These are phyloP conservation scores for Auriscalpium orientale DNA, from an alignment of 768 basidiomycete species.

Conservation along the genomic window DNA sequence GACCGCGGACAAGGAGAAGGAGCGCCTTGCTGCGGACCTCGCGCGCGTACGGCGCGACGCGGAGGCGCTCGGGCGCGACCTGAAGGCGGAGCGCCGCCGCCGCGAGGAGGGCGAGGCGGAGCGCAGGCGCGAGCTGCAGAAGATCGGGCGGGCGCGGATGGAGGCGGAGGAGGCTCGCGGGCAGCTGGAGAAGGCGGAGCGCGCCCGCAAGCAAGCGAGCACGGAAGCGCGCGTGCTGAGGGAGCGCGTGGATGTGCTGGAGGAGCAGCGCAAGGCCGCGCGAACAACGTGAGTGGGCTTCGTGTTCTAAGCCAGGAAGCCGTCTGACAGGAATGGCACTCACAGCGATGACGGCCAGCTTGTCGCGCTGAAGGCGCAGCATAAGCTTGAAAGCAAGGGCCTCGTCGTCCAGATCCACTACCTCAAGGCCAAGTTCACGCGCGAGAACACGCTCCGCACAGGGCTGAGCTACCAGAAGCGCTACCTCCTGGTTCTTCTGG, in stretches of 20 bases:
- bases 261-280: conserved; percentile 46
- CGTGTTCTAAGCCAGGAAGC: not conserved
- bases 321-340: not conserved
- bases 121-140: conserved; percentile 43
- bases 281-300: conserved; percentile 44
- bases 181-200: conserved; percentile 40
- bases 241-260: conserved; percentile 9
- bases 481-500: conserved; percentile 72
- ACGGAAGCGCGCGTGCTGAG: conserved; percentile 53
- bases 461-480: conserved; percentile 82
- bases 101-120: conserved; percentile 47
- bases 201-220: conserved; percentile 59
- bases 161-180: conserved; percentile 3
- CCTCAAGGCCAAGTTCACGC: conserved; percentile 83
- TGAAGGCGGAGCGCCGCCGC: conserved; percentile 58
- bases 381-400: conserved; percentile 85
- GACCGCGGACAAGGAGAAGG: conserved; percentile 56
- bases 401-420: conserved; percentile 87
- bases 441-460: conserved; percentile 74
- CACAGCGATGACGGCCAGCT: conserved; percentile 49
- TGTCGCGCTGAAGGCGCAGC: conserved; percentile 49
- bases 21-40: conserved; percentile 66
- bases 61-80: conserved; percentile 68
- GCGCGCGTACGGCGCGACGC: conserved; percentile 69
- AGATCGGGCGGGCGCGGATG: conserved; percentile 20